A percentile compares a stretch with the other conserved stretches of the same genome.
These are phyloP conservation scores for Myrica gale DNA, from an alignment of 306 rosid species.

Conservation along the genomic window DNA sequence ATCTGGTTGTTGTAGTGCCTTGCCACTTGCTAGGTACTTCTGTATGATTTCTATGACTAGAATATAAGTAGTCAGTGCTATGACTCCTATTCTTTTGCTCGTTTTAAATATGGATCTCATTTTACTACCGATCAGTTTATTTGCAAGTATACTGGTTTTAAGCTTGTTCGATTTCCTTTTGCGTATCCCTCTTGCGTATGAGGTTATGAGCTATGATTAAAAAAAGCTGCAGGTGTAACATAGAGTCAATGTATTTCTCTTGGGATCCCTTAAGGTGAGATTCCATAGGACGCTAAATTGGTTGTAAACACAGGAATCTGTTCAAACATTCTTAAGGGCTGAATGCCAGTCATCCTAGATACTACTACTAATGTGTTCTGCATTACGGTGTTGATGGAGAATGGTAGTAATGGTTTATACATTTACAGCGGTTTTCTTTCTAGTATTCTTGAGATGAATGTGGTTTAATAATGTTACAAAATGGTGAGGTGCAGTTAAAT, in stretches of 20 bases:
- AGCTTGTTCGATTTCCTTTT: neutral
- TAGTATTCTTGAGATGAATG: neutral
- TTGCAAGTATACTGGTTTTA: neutral
- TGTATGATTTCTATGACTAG: neutral
- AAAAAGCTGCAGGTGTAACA: no score
- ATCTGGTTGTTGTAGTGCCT: neutral
- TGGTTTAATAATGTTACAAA: neutral
- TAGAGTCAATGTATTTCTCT: no score
- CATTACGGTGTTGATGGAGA: neutral
- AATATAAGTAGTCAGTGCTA: neutral
- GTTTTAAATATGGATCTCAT: neutral
- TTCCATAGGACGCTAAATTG: no score
- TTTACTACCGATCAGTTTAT: neutral
- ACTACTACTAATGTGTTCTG: neutral
- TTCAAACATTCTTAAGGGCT: neutral
- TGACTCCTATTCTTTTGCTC: neutral
- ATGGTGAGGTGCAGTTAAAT: neutral
- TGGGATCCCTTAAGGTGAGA: no score
- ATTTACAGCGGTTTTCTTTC: neutral
- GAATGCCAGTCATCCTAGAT: neutral
- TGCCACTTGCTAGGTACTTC: neutral
- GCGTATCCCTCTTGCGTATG: neutral
- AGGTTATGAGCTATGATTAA: neutral
- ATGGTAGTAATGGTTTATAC: neutral
- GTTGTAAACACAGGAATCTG: neutral